These are phyloP conservation scores for Brassica nigra DNA, from an alignment of 345 rosid genomes.

Conservation along the genomic window DNA sequence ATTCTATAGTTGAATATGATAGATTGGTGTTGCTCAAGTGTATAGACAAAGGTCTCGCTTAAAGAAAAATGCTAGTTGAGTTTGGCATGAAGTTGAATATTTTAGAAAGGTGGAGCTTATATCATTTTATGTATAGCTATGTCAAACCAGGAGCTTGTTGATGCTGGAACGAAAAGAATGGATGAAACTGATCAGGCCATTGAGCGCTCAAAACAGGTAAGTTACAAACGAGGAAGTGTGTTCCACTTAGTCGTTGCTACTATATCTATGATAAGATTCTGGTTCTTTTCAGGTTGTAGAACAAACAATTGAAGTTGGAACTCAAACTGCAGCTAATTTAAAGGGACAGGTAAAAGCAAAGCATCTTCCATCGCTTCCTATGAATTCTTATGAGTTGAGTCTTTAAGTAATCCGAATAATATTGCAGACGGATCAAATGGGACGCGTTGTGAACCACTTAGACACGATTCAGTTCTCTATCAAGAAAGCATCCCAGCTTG, in stretches of 20 bases:
- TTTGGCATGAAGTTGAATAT: neutral
- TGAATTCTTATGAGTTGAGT: neutral
- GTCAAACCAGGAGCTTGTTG: conserved; percentile 90
- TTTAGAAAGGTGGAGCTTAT: conserved; percentile 20
- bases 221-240: neutral
- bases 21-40: neutral
- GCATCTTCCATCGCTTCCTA: neutral
- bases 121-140: conserved; percentile 53
- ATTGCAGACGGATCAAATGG: conserved; percentile 75
- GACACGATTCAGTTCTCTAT: no score
- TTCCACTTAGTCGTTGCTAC: conserved; percentile 10
- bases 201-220: conserved; percentile 89
- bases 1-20: neutral
- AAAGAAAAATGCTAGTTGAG: neutral
- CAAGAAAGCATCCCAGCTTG: no score
- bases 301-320: conserved; percentile 98
- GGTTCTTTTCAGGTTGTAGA: conserved; percentile 69
- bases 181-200: conserved; percentile 97
- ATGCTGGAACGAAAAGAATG: conserved; percentile 80
- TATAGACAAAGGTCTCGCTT: conserved; percentile 1
- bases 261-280: conserved; percentile 21
- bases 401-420: neutral
- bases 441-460: no score
- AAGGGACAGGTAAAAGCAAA: conserved; percentile 79
- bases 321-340: conserved; percentile 82